A percentile compares a stretch with the other conserved stretches of the same genome.
phyloP scores from a whole-genome alignment of 768 basidiomycete genomes.

The Tylopilus balloui region DNA sequence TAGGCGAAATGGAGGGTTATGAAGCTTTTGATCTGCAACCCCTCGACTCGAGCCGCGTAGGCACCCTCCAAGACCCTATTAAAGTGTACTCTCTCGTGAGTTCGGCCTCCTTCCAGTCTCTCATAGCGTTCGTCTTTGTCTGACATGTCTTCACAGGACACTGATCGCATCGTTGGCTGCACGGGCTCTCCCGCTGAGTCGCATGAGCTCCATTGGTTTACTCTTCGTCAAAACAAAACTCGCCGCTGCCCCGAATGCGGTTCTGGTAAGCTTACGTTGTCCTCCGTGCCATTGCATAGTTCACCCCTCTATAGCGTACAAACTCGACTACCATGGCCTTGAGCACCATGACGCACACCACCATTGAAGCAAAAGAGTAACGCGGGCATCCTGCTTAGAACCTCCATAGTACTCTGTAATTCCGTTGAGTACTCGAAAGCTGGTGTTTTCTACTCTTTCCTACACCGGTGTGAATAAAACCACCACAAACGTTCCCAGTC shows the following conservation, averaged over 20 bases:
- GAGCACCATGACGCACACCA: slow-evolving; percentile 47
- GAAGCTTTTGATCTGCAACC: slow-evolving; percentile 88
- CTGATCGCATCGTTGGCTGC: slow-evolving; percentile 86
- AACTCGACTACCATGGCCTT: slow-evolving; percentile 66
- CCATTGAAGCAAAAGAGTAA: slow-evolving; percentile 30
- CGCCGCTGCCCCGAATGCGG: slow-evolving; percentile 92
- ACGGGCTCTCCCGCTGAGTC: slow-evolving; percentile 94
- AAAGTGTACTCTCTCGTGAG: slow-evolving; percentile 83
- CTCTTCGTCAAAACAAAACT: slow-evolving; percentile 56
- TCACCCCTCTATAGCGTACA: slow-evolving; percentile 50
- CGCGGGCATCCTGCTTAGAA: slow-evolving; percentile 9
- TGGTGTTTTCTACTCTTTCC: neutral
- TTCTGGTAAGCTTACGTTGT: slow-evolving; percentile 55
- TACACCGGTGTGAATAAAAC: neutral
- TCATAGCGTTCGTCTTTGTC: neutral
- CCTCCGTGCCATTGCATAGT: neutral
- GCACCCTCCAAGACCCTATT: slow-evolving; percentile 85
- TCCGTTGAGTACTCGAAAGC: slow-evolving; percentile 1
- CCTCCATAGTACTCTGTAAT: slow-evolving; percentile 16
- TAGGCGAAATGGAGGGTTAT: slow-evolving; percentile 84
- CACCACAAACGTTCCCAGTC: neutral
- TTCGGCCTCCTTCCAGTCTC: neutral
- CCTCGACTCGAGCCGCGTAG: slow-evolving; percentile 78
- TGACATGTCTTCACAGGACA: slow-evolving; percentile 47
- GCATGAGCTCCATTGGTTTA: slow-evolving; percentile 89